Percentiles rank a stretch among this genome's conserved stretches.
Conservation (phyloP, 1,284 basidiomycete genomes). For the Papiliotrema fonsecae region DNA sequence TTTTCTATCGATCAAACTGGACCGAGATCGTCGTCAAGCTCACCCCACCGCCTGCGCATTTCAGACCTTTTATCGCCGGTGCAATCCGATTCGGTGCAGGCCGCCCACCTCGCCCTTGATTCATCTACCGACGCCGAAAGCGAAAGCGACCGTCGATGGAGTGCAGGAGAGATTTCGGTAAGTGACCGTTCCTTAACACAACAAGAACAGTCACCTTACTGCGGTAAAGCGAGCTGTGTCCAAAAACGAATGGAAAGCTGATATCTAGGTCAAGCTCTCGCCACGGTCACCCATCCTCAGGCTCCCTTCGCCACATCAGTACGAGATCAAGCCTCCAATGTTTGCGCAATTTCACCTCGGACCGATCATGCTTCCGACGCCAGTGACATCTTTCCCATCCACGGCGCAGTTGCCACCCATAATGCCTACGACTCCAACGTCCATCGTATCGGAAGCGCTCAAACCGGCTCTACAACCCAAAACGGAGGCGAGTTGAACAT, state of each 20-base stretch:
- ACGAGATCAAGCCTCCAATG: too few relatives aligned
- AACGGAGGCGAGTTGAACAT: background rate
- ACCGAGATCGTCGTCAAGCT: background rate
- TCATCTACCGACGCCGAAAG: background rate
- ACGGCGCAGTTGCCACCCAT: background rate
- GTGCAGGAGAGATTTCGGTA: conserved; percentile 5
- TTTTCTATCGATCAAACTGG: background rate
- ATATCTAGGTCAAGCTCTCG: conserved; percentile 1
- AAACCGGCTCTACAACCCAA: background rate
- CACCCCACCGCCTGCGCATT: background rate
- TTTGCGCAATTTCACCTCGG: too few relatives aligned
- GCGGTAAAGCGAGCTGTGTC: background rate
- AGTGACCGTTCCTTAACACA: background rate
- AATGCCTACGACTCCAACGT: background rate
- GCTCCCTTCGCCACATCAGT: background rate
- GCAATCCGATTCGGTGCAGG: background rate
- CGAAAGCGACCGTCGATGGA: background rate
- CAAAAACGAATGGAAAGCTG: background rate
- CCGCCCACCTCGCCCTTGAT: background rate
- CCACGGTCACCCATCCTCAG: background rate
- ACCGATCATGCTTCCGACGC: background rate
- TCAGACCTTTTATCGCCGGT: background rate
- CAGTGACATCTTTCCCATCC: background rate
- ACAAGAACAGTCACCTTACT: background rate
- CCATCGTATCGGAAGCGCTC: background rate